Conservation (phyloP, 2,329 filamentous ascomycete genomes). For the Penicillium polonicum region DNA sequence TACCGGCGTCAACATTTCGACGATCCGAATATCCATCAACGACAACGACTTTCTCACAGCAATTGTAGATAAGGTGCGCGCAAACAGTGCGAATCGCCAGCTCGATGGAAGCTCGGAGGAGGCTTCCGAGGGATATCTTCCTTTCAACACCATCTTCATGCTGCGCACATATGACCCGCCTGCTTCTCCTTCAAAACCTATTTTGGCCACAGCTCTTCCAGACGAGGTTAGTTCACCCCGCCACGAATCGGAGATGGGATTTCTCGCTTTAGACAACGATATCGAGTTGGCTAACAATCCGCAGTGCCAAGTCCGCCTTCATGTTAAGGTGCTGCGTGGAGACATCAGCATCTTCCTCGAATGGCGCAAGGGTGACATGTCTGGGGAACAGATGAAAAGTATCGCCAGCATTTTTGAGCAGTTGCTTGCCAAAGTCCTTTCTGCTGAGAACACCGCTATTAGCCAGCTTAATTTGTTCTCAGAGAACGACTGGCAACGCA, state of each 20-base stretch:
- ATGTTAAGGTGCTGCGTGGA: constrained; percentile 37
- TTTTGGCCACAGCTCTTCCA: constrained; percentile 31
- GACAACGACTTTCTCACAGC: constrained; percentile 29
- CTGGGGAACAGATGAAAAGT: constrained; percentile 42
- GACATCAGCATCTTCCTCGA: constrained; percentile 40
- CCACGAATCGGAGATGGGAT: neutral
- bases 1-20: constrained; percentile 17
- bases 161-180: constrained; percentile 31
- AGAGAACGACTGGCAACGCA: constrained; percentile 55
- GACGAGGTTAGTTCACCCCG: constrained; percentile 30
- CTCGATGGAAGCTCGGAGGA: constrained; percentile 13
- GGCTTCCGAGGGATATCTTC: constrained; percentile 21
- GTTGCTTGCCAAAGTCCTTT: constrained; percentile 50
- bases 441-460: constrained; percentile 44
- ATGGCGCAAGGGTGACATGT: constrained; percentile 41
- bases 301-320: constrained; percentile 38
- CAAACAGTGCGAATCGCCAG: constrained; percentile 10
- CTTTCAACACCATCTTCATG: constrained; percentile 40
- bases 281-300: neutral
- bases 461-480: constrained; percentile 55
- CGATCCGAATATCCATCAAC: constrained; percentile 29
- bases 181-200: constrained; percentile 24
- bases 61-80: constrained; percentile 30
- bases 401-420: constrained; percentile 56
- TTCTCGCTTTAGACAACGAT: fast-evolving